Conservation (phyloP, 176 grass and related monocot genomes). For the Areca catechu region DNA sequence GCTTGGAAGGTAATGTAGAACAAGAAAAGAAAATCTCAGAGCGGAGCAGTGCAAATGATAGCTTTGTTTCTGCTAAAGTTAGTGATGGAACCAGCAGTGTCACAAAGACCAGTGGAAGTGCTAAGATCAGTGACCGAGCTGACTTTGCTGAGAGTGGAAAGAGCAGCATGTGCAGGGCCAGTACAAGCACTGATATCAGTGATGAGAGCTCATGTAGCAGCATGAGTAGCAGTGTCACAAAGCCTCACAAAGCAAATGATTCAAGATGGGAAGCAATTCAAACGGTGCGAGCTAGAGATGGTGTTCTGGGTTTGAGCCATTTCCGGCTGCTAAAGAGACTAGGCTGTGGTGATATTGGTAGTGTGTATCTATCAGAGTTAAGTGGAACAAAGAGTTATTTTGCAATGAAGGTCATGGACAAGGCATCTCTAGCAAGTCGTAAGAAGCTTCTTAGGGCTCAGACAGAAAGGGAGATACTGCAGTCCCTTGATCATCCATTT, state of each 20-base stretch:
- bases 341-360: conserved; percentile 78
- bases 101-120: conserved; percentile 55
- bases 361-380: conserved; percentile 71
- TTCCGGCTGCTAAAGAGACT: conserved; percentile 66
- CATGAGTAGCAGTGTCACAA: conserved; percentile 37
- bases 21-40: conserved; percentile 63
- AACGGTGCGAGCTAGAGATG: conserved; percentile 33
- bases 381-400: conserved; percentile 70
- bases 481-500: conserved; percentile 70
- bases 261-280: conserved; percentile 75
- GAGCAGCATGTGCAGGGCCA: conserved; percentile 39
- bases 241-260: conserved; percentile 74
- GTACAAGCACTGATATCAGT: conserved; percentile 55
- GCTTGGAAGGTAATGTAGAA: conserved; percentile 35
- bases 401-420: conserved; percentile 88
- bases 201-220: conserved; percentile 76
- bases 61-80: conserved; percentile 76
- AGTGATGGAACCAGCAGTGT: conserved; percentile 76
- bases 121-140: conserved; percentile 41
- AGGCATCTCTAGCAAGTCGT: conserved; percentile 47
- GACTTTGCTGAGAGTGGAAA: conserved; percentile 68
- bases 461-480: conserved; percentile 76
- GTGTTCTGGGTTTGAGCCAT: conserved; percentile 54
- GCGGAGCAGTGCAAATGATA: conserved; percentile 65
- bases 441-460: conserved; percentile 75